Evolutionary conservation across 2,329 filamentous ascomycete genomes (phyloP), one percentile per base, ranked within the genome.

Genomic region (Fusarium cicatricum): DNA sequence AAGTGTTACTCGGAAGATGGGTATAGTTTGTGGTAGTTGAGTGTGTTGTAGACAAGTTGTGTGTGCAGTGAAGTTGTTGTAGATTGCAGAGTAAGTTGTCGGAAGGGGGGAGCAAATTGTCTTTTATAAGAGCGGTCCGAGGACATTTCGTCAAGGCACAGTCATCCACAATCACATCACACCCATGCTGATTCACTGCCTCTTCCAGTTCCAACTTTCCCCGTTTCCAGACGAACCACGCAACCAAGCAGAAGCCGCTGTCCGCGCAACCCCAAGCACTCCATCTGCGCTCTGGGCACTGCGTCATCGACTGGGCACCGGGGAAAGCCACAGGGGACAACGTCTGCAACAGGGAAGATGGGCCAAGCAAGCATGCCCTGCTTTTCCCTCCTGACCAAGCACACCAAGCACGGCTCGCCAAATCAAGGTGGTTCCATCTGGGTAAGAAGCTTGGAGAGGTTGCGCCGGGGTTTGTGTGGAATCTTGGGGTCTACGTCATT

Each of bases 281-380:
- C 55, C 60, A 50, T 42, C 44, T 32, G 39, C 40, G 48, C 37
- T 55, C 54, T 65, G 46, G 53, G 57, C 62, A 64, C 66, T 72
- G 70, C 72, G 72, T 74, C 72, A 74, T 74, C 69, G 71, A 72
- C 63, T 66, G 39, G 36, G 52, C 36, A 52, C 54, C 52, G 45
- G 47, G 42, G 49, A 48, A 62, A 64, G 61, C 58, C 61, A 62
- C 61, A 64, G 52, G 9, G 49, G 44, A 55, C 57, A 54, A 55
- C 34, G 32, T 36, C 39, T 56, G 34, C 33, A 52, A 28, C 38
- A 46, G 39, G 42, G 44, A 47, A 61, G 14, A 19, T 40, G 31
- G 44, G 60, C 60, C 60, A 64, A 64, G 60, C 45, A 34, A 64
- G 55, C 46, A 38, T 55, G 60, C 60, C 60, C 60, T 63, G 60